These are phyloP conservation scores for Pythium phragmitis DNA, from an alignment of 352 stramenopile species.

Conservation along the genomic window DNA sequence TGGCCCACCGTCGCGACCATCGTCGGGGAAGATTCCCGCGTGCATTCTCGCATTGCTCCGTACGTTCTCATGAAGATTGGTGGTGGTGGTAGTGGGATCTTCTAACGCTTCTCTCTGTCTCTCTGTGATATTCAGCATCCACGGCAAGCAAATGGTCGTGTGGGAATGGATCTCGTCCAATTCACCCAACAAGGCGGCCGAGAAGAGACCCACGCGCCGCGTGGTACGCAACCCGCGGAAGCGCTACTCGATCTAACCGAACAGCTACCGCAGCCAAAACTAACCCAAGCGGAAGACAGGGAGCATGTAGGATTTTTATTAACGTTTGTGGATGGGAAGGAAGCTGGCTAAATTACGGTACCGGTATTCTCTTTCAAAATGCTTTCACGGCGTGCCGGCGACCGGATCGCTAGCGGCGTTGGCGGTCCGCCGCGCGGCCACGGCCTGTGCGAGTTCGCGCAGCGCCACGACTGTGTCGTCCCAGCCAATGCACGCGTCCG, in stretches of 20 bases:
- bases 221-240: slow-evolving; percentile 18
- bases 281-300: neutral
- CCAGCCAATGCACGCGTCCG: slow-evolving; percentile 85
- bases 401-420: slow-evolving; percentile 4
- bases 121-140: slow-evolving; percentile 13
- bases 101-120: too few species aligned
- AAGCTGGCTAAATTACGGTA: slow-evolving; percentile 25
- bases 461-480: slow-evolving; percentile 71
- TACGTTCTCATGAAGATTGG: slow-evolving; percentile 29
- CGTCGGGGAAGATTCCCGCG: slow-evolving; percentile 56
- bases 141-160: slow-evolving; percentile 46
- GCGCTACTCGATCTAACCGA: slow-evolving; percentile 27
- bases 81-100: neutral
- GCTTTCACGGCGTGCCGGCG: neutral
- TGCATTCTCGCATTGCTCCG: slow-evolving; percentile 41
- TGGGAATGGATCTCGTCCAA: slow-evolving; percentile 63
- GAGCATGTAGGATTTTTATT: neutral
- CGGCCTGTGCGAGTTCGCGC: slow-evolving; percentile 54
- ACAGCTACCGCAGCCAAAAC: neutral
- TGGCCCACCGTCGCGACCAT: slow-evolving; percentile 58
- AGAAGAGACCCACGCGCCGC: slow-evolving; percentile 13
- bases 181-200: slow-evolving; percentile 30
- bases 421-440: slow-evolving; percentile 44
- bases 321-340: neutral
- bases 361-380: neutral